A percentile compares a stretch with the other conserved stretches of the same genome.
phyloP scores from a whole-genome alignment of 495 filamentous ascomycete species.

The Monascus purpureus region DNA sequence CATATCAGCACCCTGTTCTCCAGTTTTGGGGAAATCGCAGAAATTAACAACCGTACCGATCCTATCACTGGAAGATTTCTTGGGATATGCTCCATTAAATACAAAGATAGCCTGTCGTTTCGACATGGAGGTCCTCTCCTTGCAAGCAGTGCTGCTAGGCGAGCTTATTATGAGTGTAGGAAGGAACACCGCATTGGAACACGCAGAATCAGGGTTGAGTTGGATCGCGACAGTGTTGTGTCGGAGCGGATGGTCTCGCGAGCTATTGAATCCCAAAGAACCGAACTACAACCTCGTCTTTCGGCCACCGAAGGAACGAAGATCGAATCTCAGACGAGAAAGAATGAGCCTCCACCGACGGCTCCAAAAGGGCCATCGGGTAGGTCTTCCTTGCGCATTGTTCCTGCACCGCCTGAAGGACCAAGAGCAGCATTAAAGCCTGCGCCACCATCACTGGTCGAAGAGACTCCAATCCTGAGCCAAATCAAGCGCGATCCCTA shows the following conservation, averaged over 20 bases:
- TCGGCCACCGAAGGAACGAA: conserved; percentile 11
- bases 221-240: conserved; percentile 74
- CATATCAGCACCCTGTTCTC: conserved; percentile 72
- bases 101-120: conserved; percentile 54
- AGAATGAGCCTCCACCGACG: conserved; percentile 56
- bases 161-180: conserved; percentile 47
- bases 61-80: conserved; percentile 86
- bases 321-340: conserved; percentile 17
- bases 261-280: conserved; percentile 48
- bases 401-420: conserved; percentile 28
- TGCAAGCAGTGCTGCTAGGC: conserved; percentile 65
- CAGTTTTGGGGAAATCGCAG: conserved; percentile 75
- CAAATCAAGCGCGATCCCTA: conserved; percentile 73
- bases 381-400: conserved; percentile 32
- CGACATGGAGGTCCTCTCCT: conserved; percentile 35
- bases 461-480: conserved; percentile 45
- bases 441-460: conserved; percentile 34
- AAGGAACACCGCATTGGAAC: conserved; percentile 59
- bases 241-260: conserved; percentile 60
- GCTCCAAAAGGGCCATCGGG: conserved; percentile 80
- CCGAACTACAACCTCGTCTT: conserved; percentile 26
- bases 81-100: conserved; percentile 81
- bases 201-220: conserved; percentile 61
- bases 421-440: conserved; percentile 32
- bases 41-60: conserved; percentile 81